Evolutionary conservation across 495 filamentous ascomycete genomes (phyloP), one percentile per base, ranked within the genome.

Genomic region (Xylona heveae): DNA sequence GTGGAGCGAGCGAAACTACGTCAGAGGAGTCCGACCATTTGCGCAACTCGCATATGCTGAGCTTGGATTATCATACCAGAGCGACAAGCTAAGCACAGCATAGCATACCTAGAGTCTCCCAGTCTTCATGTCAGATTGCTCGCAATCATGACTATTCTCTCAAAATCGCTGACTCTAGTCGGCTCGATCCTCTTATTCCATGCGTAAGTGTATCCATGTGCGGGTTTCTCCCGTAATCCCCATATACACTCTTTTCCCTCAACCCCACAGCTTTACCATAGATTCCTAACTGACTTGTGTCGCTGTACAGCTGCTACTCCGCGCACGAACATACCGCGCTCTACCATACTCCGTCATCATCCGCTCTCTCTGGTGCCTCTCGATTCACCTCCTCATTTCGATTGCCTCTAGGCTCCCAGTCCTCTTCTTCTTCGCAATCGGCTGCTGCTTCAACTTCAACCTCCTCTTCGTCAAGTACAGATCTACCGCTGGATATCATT

Each of bases 301-400:
- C 13, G n/a, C n/a, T n/a, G n/a, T n/a, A 30, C 42, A 59, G 55
- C 31, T 45, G 54, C 36, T 59, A 59, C 44, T 58, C 55, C 32
- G 49, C 55, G 24, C 45, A 56, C 41, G 55, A 59, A 31, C 55
- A 59, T 42, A 44, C 46, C 32, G 26, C 42, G 22, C 41, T 50
- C 26, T 31, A 13, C 19, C 21, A 13, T 14, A 12, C n/a, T 21
- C 12, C 19, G 12, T 18, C 38, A 16, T 29, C 36, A 19, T 8
- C 41, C 18, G 28, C 14, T 30, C 28, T 19, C 13, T 19, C 12
- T 21, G 8, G 23, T 25, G 23, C 23, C 23, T 13, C 7, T 8
- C 23, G 13, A 7, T 35, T 40, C 16, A n/a, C 35, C 34, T 30
- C 34, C 20, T 13, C 30, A n/a, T n/a, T n/a, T n/a, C n/a, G n/a